Percentiles rank a stretch among this genome's conserved stretches.
These are phyloP conservation scores for Paramecium octaurelia DNA, from an alignment of 73 alveolate species.

Conservation along the genomic window DNA sequence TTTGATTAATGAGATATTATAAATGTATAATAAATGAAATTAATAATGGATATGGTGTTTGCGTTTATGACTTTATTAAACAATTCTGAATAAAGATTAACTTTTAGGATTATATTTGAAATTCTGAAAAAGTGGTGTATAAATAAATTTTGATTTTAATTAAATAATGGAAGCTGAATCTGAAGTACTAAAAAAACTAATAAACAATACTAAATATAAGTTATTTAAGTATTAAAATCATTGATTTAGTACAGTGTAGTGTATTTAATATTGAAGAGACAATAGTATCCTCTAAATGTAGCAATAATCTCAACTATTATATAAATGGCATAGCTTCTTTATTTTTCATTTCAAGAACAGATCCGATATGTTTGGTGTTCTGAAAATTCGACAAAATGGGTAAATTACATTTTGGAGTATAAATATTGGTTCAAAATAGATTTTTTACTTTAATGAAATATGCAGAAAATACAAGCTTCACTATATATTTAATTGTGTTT, in stretches of 20 bases:
- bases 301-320: background rate
- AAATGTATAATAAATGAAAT: background rate
- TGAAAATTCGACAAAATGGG: background rate
- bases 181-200: background rate
- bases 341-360: background rate
- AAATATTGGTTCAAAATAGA: background rate
- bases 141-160: background rate
- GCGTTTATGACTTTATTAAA: background rate
- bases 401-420: background rate
- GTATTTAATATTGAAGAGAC: background rate
- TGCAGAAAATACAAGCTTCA: background rate
- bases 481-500: background rate
- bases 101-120: background rate
- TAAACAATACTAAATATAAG: background rate
- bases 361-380: background rate
- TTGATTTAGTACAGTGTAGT: background rate
- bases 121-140: background rate
- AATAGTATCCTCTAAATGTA: background rate
- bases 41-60: background rate
- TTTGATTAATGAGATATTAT: background rate
- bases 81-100: background rate
- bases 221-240: background rate
- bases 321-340: background rate
- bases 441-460: background rate
- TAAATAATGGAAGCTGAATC: background rate